Conservation (phyloP, 192 early-diverging fungal species). For the Coemansia sp. region DNA sequence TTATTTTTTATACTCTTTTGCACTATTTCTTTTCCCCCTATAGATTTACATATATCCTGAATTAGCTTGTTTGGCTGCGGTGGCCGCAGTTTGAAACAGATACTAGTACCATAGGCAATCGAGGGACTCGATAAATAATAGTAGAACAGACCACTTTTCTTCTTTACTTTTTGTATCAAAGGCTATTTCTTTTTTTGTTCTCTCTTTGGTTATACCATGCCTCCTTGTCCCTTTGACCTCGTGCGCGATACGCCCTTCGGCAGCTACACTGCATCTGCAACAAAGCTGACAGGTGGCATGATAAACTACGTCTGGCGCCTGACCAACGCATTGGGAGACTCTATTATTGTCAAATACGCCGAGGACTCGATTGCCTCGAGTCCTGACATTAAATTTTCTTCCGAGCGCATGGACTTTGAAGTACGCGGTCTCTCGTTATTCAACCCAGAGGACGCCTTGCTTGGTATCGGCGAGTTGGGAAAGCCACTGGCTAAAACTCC, state of each 20-base stretch:
- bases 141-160: background rate
- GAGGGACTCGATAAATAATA: background rate
- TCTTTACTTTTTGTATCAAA: no score
- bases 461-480: background rate
- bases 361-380: background rate
- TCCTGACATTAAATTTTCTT: constrained; percentile 16
- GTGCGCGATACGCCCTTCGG: constrained; percentile 20
- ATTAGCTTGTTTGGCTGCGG: background rate
- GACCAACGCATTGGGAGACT: constrained; percentile 2
- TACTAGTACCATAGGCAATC: no score
- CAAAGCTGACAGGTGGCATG: constrained; percentile 34
- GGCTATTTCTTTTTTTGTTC: background rate
- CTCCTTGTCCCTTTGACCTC: constrained; percentile 28
- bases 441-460: background rate
- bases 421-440: constrained; percentile 32
- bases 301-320: constrained; percentile 43
- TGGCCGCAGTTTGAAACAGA: no score
- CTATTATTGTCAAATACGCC: constrained; percentile 38
- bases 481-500: background rate
- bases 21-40: constrained; percentile 6
- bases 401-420: constrained; percentile 42
- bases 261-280: constrained; percentile 17
- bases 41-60: constrained; percentile 3
- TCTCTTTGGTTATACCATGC: background rate
- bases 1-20: background rate